A percentile compares a stretch with the other conserved stretches of the same genome.
Conservation (phyloP, 805 yeast genomes). For the Teunomyces stri region DNA sequence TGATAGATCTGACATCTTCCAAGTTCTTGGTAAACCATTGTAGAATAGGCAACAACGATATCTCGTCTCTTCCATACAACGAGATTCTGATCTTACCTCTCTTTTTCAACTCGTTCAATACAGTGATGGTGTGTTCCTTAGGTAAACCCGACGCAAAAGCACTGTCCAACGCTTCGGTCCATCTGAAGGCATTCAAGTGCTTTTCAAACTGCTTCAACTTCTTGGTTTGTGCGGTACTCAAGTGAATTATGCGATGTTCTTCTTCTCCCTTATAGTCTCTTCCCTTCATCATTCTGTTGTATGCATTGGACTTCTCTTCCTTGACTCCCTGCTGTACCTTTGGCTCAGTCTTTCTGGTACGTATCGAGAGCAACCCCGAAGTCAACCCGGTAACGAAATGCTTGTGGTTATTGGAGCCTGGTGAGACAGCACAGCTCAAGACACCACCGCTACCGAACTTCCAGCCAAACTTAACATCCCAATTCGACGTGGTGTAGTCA, state of each 20-base stretch:
- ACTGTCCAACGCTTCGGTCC: constrained; percentile 89
- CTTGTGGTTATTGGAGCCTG: constrained; percentile 56
- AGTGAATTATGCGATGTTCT: constrained; percentile 69
- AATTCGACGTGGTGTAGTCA: constrained; percentile 66
- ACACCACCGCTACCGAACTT: constrained; percentile 90
- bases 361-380: constrained; percentile 81
- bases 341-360: constrained; percentile 78
- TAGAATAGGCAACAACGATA: constrained; percentile 77
- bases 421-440: constrained; percentile 84
- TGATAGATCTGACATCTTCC: constrained; percentile 73
- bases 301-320: constrained; percentile 56
- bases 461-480: constrained; percentile 96
- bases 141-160: constrained; percentile 80
- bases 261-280: constrained; percentile 87
- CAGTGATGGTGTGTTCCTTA: constrained; percentile 76
- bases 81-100: constrained; percentile 88
- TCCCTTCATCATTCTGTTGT: constrained; percentile 84
- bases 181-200: constrained; percentile 80
- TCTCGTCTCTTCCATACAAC: constrained; percentile 79
- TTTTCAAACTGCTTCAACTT: constrained; percentile 80
- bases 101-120: constrained; percentile 79
- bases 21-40: constrained; percentile 78
- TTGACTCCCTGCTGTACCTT: constrained; percentile 50
- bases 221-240: constrained; percentile 51
- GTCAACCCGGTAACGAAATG: constrained; percentile 89